Conservation (phyloP, 2,329 filamentous ascomycete genomes). For the Aspergillus sojae region DNA sequence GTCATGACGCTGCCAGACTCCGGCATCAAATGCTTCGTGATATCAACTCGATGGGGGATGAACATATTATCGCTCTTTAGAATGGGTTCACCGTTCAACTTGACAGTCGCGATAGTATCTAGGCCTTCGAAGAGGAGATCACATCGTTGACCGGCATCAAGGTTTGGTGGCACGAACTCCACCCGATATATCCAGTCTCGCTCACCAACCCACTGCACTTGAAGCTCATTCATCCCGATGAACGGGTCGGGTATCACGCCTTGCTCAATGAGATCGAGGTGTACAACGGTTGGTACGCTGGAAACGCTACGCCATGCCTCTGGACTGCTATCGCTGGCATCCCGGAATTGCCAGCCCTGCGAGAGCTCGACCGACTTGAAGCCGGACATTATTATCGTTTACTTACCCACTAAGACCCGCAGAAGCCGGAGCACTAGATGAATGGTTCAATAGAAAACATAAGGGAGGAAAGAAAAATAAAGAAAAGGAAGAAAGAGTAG, state of each 20-base stretch:
- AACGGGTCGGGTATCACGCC: conserved; percentile 59
- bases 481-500: no score
- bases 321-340: not conserved
- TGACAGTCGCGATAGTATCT: no score
- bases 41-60: conserved; percentile 67
- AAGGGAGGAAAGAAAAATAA: not conserved
- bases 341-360: not conserved
- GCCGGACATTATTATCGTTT: not conserved
- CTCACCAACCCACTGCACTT: conserved; percentile 75
- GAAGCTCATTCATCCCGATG: conserved; percentile 72
- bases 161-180: conserved; percentile 50
- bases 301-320: not conserved
- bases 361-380: not conserved
- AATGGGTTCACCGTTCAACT: conserved; percentile 41
- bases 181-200: conserved; percentile 70
- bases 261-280: not conserved
- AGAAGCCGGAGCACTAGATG: not conserved
- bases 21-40: conserved; percentile 55
- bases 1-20: conserved; percentile 36
- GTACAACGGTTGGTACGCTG: not conserved
- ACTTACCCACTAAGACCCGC: not conserved
- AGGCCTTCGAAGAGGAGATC: conserved; percentile 46
- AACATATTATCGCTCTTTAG: conserved; percentile 79
- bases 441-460: not conserved
- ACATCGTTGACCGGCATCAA: conserved; percentile 50